Evolutionary conservation across 371 early-diverging fungal species (phyloP).

Genomic region (Mortierella sp.): DNA sequence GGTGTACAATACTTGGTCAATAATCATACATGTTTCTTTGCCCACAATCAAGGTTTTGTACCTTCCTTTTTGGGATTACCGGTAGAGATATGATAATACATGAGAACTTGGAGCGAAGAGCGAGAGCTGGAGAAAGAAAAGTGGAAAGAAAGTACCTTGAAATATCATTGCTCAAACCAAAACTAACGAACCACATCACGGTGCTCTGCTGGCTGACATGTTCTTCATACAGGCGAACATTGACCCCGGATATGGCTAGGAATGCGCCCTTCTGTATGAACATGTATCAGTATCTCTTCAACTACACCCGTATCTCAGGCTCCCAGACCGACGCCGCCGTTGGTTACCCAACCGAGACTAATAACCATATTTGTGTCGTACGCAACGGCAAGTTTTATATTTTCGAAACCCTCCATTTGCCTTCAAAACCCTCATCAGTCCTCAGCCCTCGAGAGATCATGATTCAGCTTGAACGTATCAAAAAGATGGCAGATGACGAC

Average conservation of each 20-base stretch:
- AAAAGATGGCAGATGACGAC: slow-evolving; percentile 57
- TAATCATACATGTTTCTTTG: slow-evolving; percentile 54
- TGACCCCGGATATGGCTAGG: slow-evolving; percentile 76
- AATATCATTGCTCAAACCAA: too few relatives aligned
- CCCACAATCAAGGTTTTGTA: neutral
- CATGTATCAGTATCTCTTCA: slow-evolving; percentile 73
- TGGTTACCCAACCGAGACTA: slow-evolving; percentile 56
- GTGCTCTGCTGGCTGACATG: too few relatives aligned
- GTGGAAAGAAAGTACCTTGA: too few relatives aligned
- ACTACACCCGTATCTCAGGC: slow-evolving; percentile 71
- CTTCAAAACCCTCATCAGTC: slow-evolving; percentile 60
- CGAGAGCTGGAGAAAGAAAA: neutral
- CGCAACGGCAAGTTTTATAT: slow-evolving; percentile 75
- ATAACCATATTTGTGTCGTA: slow-evolving; percentile 73
- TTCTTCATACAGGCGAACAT: slow-evolving; percentile 52
- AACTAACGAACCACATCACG: too few relatives aligned
- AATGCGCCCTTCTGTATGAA: slow-evolving; percentile 78
- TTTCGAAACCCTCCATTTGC: slow-evolving; percentile 74
- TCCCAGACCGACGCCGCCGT: slow-evolving; percentile 65
- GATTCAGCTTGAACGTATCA: slow-evolving; percentile 55
- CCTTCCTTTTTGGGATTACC: slow-evolving; percentile 64
- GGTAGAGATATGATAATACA: slow-evolving; percentile 63
- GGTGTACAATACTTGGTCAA: slow-evolving; percentile 65
- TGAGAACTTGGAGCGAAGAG: neutral
- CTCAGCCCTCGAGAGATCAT: slow-evolving; percentile 59